Evolutionary conservation across 768 basidiomycete genomes (phyloP), one percentile per base, ranked within the genome.

Genomic region (Leccinum broughii): DNA sequence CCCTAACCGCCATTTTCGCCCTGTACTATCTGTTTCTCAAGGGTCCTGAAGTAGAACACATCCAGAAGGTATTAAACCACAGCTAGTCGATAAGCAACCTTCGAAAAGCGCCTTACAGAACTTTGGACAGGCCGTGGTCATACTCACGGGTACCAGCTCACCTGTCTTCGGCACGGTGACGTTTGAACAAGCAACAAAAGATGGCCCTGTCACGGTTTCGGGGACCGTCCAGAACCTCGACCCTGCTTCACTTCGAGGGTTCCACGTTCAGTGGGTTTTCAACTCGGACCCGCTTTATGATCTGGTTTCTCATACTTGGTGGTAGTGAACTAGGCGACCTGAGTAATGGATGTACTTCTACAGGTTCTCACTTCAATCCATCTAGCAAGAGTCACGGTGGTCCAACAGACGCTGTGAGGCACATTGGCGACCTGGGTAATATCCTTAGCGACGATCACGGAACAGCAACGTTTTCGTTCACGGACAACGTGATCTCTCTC

Each of bases 321-420:
- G 8, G 26, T 14, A 72, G 70, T 48, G 66, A 64, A 69, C 74
- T 78, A 48, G 91, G 92, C 30, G 88, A 93, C 74, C 72, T 86
- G 62, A 81, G 80, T 26, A 70, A 76, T n/a, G 90, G 87, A 1
- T 91, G 90, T 69, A 39, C 76, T 8, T 88, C 89, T 20, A 81
- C 91, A 35, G 89, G 90, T 2, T 64, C 85, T 35, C 92, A 93
- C 74, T 93, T 85, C 80, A 93, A 93, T 76, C 90, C 90, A 0
- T 81, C 79, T 73, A 77, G 74, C 20, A 79, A 81, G 59, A 82
- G 75, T 10, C 92, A 93, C 64, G 90, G 90, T 58, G 87, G 81
- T 4, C 88, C 82, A 10, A 70, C 73, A 9, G 83, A 84, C 65
- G 59, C 64, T 4, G 72, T 70, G 56, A 78, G 90, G 59, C 92